Evolutionary conservation across 495 filamentous ascomycete species (phyloP).

Genomic region (Lepraria neglecta): DNA sequence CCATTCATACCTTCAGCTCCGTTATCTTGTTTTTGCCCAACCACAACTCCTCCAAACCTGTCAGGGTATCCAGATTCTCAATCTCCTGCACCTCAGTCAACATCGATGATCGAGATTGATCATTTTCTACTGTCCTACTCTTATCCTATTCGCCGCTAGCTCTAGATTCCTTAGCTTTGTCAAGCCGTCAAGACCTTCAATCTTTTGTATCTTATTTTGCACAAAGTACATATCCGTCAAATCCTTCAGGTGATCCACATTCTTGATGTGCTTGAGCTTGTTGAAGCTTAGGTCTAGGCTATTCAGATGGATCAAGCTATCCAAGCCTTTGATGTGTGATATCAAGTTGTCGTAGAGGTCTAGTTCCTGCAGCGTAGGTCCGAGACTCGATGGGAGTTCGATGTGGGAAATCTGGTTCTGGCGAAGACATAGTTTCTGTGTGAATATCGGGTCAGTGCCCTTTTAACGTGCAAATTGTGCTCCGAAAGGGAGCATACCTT

Average conservation of each 20-base stretch:
- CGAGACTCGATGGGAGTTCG: conserved; percentile 58
- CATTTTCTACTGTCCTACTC: conserved; percentile 39
- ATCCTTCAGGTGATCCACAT: conserved; percentile 69
- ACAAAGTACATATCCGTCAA: conserved; percentile 88
- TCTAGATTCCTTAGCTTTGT: conserved; percentile 73
- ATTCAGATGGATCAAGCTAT: conserved; percentile 64
- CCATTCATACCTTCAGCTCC: conserved; percentile 55
- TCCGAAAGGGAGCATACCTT: conserved; percentile 39
- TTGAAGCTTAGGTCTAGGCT: conserved; percentile 94
- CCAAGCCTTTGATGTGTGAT: conserved; percentile 75
- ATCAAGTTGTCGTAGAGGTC: conserved; percentile 99
- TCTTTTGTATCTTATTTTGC: conserved; percentile 83
- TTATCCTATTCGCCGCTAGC: conserved; percentile 83
- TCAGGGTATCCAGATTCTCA: conserved; percentile 73
- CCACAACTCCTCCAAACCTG: conserved; percentile 80
- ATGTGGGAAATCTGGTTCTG: conserved; percentile 85
- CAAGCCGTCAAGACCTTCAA: conserved; percentile 77
- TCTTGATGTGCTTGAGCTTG: conserved; percentile 98
- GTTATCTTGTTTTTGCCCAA: conserved; percentile 97
- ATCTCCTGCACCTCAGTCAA: conserved; percentile 55
- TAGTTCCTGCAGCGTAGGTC: conserved; percentile 65
- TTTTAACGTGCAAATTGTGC: background rate
- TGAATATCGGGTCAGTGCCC: background rate
- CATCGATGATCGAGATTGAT: background rate
- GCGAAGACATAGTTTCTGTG: conserved; percentile 76